These are phyloP conservation scores for Xylariaceae sp. DNA, from an alignment of 2,329 filamentous ascomycete genomes.

Conservation along the genomic window DNA sequence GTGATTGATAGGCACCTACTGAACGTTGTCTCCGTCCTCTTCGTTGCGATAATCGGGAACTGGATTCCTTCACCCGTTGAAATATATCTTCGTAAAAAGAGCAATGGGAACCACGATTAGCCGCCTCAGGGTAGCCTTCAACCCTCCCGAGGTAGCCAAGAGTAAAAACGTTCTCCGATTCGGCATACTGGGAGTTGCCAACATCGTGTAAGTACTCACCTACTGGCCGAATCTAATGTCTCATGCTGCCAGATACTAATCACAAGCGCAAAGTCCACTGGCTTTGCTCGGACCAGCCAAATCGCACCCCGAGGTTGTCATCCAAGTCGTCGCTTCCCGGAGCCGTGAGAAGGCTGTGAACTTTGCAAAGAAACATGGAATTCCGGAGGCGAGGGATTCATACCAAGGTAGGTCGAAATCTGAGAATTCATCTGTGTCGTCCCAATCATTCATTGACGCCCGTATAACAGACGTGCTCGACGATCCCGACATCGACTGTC, in stretches of 20 bases:
- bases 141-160: not conserved
- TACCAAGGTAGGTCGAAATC: slow-evolving; percentile 40
- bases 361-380: slow-evolving; percentile 47
- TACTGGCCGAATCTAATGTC: not conserved
- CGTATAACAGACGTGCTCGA: slow-evolving; percentile 32
- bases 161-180: not conserved
- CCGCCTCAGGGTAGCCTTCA: not conserved
- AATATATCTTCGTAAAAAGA: not conserved
- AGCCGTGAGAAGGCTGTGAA: slow-evolving; percentile 41
- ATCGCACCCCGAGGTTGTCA: slow-evolving; percentile 47
- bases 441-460: not conserved
- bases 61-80: not conserved
- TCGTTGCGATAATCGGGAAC: too few species aligned
- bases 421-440: not conserved
- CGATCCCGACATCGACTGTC: slow-evolving; percentile 40
- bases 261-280: not conserved
- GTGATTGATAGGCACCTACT: too few species aligned
- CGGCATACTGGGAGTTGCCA: not conserved
- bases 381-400: slow-evolving; percentile 43
- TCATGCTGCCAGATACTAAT: not conserved
- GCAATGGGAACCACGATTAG: not conserved
- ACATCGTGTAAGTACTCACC: not conserved
- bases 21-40: too few species aligned
- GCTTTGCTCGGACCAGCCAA: slow-evolving; percentile 36
- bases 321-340: slow-evolving; percentile 49